phyloP scores from a whole-genome alignment of 2,329 filamentous ascomycete genomes.

The Samsoniella hepiali region DNA sequence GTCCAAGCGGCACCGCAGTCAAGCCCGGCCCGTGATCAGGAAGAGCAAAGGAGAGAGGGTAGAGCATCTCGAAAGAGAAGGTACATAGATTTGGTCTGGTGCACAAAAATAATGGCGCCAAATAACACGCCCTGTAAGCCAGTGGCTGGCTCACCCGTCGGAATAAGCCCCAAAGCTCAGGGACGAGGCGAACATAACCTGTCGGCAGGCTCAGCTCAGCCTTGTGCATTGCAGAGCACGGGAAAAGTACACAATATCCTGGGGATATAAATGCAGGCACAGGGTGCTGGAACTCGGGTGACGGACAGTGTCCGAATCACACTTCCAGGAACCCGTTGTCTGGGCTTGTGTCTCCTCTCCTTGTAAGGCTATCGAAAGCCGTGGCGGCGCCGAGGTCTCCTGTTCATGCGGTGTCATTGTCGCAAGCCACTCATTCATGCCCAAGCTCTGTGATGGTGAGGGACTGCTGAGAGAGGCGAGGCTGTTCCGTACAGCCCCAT shows the following conservation, averaged over 20 bases:
- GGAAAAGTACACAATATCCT: neutral
- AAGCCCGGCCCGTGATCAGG: neutral
- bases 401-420: neutral
- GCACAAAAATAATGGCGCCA: neutral
- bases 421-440: neutral
- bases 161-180: neutral
- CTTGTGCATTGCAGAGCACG: neutral
- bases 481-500: slow-evolving; percentile 12
- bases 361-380: neutral
- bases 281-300: neutral
- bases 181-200: slow-evolving; percentile 2
- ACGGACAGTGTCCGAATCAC: slow-evolving; percentile 12
- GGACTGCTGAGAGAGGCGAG: neutral
- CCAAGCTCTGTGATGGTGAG: neutral
- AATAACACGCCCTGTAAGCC: slow-evolving; percentile 1
- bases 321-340: neutral
- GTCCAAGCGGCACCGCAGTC: neutral
- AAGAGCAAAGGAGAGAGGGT: neutral
- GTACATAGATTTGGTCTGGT: neutral
- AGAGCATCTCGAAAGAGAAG: neutral
- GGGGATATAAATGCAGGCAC: neutral
- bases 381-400: neutral
- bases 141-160: slow-evolving; percentile 2
- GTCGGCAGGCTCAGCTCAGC: slow-evolving; percentile 11
- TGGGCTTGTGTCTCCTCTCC: neutral